Evolutionary conservation across 768 basidiomycete genomes (phyloP), one percentile per base, ranked within the genome.

Genomic region (Rhodocollybia butyracea): DNA sequence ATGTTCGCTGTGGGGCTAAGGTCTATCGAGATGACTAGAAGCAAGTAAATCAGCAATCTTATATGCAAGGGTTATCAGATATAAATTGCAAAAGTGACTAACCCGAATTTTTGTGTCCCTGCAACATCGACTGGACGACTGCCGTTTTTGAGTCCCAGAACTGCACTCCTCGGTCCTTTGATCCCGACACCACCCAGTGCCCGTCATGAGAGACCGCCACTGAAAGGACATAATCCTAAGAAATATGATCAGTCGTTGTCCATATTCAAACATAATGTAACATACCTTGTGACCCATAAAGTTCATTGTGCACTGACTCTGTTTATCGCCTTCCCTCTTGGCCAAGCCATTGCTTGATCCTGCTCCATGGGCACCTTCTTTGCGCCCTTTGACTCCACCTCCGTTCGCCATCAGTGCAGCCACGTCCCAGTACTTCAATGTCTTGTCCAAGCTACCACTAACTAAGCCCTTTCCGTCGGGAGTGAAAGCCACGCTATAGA

Each of bases 131-230:
- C 69, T 98, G 95, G 63, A 94, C 88, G 39, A 85, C 81, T 29
- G 78, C 80, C 12, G 79, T 80, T 59, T 82, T 78, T 51, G 91
- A 84, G 66, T 95, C 91, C 87, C 91, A 93, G 67, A 96, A 94
- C 68, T 95, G 92, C 54, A 99, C 94, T 0, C 93, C 89, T 12
- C 97, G 89, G 68, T 99, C 97, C 73, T 98, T 98, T 3, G 80
- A 81, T 1, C 97, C 96, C 11, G 92, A 94, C 11, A 97, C 95
- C 61, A 98, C 88, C 91, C 94, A 83, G 60, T 91, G 85, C 3
- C 91, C 92, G 69, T 98, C 95, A 59, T 93, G 89, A 43, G 91
- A 93, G 46, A 94, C 91, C 15, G 54, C 64, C 0, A 69, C 65
- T 2, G 66, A 68, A 3, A 68, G 60, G 15, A 68, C 66, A 39